Evolutionary conservation across 148 eudicot genomes (phyloP), one percentile per base, ranked within the genome.

Genomic region (Rhododendron griersonianum): DNA sequence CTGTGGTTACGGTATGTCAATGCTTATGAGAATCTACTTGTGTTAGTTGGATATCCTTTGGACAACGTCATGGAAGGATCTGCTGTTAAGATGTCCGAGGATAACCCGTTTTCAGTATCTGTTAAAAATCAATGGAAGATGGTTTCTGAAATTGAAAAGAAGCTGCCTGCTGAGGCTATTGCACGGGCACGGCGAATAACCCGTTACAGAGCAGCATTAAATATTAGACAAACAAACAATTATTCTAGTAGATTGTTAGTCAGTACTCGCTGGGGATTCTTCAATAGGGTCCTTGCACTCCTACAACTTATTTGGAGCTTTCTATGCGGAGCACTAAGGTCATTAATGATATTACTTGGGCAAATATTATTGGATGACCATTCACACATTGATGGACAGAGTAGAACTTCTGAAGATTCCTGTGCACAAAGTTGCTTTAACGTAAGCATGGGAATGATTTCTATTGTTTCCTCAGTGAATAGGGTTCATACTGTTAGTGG

Each of bases 111-210:
- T 86, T 84, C 90, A 50, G 88, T 74, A 85, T 81, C 88, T 83
- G 84, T 93, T 83, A 92, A 86, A 75, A 86, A 86, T 71, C 93
- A 90, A 57, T 92, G 93, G 94, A 87, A 85, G 75, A 48, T 81
- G 81, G 89, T 97, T 76, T 93, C 92, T 85, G 92, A 93, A 89
- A 86, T 92, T 85, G 96, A 95, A 87, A 90, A 92, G 83, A 85
- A 91, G 79, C 92, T 97, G 65, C 96, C 98, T 55, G 88, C 88
- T 87, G 93, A 93, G 83, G 96, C 93, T 45, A 88, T 94, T 86
- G 93, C 91, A 84, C 91, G 89, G 87, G 99, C 96, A 81, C 89
- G 98, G 78, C 90, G 91, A 85, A 90, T 95, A 88, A 88, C 90
- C 51, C 98, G 98, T 79, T 86, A 78, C 85, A 91, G 91, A 91